Evolutionary conservation across 257 asterid species (phyloP).

Genomic region (Solanum lignicaule): DNA sequence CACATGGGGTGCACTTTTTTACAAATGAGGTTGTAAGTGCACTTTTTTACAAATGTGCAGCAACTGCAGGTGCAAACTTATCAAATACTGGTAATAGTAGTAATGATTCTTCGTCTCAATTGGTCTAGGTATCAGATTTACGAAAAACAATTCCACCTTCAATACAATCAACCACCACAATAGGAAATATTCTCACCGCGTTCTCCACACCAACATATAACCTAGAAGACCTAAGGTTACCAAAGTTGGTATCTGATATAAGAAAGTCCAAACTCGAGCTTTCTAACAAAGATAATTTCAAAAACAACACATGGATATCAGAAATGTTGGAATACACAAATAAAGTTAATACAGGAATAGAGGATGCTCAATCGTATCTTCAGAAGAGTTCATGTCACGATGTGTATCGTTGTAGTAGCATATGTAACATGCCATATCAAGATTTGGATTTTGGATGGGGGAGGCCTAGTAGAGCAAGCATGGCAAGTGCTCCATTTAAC

Average conservation of each 20-base stretch:
- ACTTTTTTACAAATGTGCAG: not conserved
- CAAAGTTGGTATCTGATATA: not conserved
- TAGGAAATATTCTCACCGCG: not conserved
- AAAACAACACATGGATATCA: not conserved
- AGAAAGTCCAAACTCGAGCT: not conserved
- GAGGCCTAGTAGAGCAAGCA: not conserved
- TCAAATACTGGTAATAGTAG: not conserved
- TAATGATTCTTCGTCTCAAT: not conserved
- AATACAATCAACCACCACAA: not conserved
- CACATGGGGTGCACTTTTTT: not conserved
- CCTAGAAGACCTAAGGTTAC: not conserved
- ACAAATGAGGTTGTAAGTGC: not conserved
- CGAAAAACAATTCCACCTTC: not conserved
- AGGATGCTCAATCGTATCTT: not conserved
- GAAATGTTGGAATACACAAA: not conserved
- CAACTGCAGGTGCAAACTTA: not conserved
- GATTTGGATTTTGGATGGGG: constrained; percentile 2
- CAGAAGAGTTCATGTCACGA: not conserved
- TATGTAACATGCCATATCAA: not conserved
- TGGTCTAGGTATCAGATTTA: not conserved
- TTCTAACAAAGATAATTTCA: not conserved
- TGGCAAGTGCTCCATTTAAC: not conserved
- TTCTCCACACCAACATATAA: not conserved
- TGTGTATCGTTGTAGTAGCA: not conserved
- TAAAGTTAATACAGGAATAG: not conserved